phyloP scores from a whole-genome alignment of 2,329 filamentous ascomycete species.

The Chrysoporthe austroafricana region DNA sequence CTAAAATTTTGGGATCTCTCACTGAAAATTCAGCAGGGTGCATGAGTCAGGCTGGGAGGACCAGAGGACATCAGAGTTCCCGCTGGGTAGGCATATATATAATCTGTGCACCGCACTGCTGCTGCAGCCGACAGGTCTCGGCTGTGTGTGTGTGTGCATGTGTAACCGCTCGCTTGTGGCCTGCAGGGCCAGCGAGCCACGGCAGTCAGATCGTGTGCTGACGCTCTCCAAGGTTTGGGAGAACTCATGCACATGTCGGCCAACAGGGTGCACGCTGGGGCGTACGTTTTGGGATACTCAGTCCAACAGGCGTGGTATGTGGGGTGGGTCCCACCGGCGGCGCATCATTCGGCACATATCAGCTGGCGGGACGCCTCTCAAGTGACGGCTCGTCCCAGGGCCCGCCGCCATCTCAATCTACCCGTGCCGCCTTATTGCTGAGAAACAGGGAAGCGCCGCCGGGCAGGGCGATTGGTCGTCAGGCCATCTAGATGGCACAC shows the following conservation, averaged over 20 bases:
- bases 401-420: background rate
- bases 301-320: slow-evolving; percentile 2
- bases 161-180: slow-evolving; percentile 15
- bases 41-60: slow-evolving; percentile 24
- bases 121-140: slow-evolving; percentile 8
- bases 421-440: slow-evolving; percentile 2
- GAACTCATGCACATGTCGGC: slow-evolving; percentile 9
- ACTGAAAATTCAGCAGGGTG: slow-evolving; percentile 18
- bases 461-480: background rate
- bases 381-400: slow-evolving; percentile 20
- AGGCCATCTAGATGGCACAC: background rate
- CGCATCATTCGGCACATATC: slow-evolving; percentile 14
- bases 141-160: slow-evolving; percentile 4
- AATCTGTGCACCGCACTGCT: slow-evolving; percentile 5
- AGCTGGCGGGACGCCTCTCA: background rate
- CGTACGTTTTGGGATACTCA: slow-evolving; percentile 1
- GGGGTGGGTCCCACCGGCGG: slow-evolving; percentile 10
- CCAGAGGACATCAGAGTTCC: background rate
- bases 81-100: slow-evolving; percentile 10
- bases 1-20: slow-evolving; percentile 16
- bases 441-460: slow-evolving; percentile 10
- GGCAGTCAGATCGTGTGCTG: background rate
- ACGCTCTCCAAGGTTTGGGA: background rate
- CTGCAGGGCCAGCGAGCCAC: slow-evolving; percentile 11
- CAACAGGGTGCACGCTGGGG: background rate